phyloP scores from a whole-genome alignment of 106 monocot genomes.

The Allium sativum region DNA sequence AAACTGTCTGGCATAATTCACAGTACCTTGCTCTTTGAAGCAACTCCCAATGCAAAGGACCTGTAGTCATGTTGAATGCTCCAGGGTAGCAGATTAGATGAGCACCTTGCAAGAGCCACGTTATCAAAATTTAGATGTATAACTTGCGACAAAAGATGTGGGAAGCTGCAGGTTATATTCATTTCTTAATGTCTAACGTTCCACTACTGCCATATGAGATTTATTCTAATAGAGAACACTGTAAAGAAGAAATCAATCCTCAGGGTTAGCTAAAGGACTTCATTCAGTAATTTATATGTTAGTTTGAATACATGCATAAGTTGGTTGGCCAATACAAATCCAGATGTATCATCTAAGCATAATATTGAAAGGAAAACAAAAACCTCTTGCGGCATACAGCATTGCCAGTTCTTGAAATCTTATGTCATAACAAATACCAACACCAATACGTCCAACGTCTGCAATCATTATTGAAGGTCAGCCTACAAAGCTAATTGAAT shows the following conservation, averaged over 20 bases:
- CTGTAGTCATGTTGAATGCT: conserved; percentile 98
- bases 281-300: not conserved
- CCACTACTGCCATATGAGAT: too few relatives aligned
- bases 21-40: conserved; percentile 90
- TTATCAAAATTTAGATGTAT: not conserved
- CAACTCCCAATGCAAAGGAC: conserved; percentile 94
- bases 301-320: not conserved
- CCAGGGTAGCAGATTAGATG: conserved; percentile 95
- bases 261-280: too few relatives aligned
- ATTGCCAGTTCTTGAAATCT: conserved; percentile 88
- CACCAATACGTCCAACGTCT: conserved; percentile 97
- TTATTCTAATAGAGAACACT: too few relatives aligned
- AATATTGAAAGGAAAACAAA: not conserved
- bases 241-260: too few relatives aligned
- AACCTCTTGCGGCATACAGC: conserved; percentile 94
- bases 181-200: too few relatives aligned
- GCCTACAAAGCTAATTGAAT: too few relatives aligned
- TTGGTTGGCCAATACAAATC: not conserved
- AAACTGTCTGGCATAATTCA: not conserved
- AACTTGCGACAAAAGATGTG: too few relatives aligned
- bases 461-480: too few relatives aligned
- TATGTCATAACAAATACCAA: conserved; percentile 96
- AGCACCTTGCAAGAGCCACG: conserved; percentile 34
- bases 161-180: too few relatives aligned
- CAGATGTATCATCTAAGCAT: not conserved